Evolutionary conservation across 1,139 yeast genomes (phyloP).

Genomic region (Pichia sp.): DNA sequence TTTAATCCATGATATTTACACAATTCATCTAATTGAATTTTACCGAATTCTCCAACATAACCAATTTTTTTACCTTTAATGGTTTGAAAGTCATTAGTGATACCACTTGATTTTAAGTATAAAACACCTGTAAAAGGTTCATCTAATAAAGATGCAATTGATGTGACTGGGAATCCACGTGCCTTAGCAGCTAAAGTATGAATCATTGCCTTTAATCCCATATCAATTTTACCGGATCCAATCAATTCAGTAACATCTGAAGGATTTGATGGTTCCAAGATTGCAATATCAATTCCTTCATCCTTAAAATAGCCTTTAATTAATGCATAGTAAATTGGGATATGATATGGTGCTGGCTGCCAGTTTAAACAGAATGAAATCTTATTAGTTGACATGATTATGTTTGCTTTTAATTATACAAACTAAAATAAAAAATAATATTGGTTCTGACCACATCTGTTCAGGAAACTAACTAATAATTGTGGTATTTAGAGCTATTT

Average conservation of each 20-base stretch:
- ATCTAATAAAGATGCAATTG: slow-evolving; percentile 49
- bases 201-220: slow-evolving; percentile 58
- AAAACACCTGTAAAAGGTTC: slow-evolving; percentile 55
- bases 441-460: no score
- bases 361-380: slow-evolving; percentile 50
- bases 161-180: slow-evolving; percentile 51
- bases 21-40: slow-evolving; percentile 52
- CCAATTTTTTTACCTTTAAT: slow-evolving; percentile 51
- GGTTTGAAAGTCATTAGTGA: slow-evolving; percentile 45
- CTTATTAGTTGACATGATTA: slow-evolving; percentile 31
- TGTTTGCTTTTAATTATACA: no score
- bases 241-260: slow-evolving; percentile 54
- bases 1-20: slow-evolving; percentile 51
- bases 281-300: slow-evolving; percentile 45
- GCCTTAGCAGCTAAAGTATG: slow-evolving; percentile 58
- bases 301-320: slow-evolving; percentile 47
- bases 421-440: no score
- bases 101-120: slow-evolving; percentile 46
- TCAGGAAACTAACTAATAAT: no score
- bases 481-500: no score
- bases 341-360: slow-evolving; percentile 54
- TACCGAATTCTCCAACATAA: slow-evolving; percentile 56
- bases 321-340: slow-evolving; percentile 47
- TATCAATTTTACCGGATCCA: slow-evolving; percentile 51
- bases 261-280: slow-evolving; percentile 53